These are phyloP conservation scores for Pleurotus sapidus DNA, from an alignment of 768 basidiomycete genomes.

Conservation along the genomic window DNA sequence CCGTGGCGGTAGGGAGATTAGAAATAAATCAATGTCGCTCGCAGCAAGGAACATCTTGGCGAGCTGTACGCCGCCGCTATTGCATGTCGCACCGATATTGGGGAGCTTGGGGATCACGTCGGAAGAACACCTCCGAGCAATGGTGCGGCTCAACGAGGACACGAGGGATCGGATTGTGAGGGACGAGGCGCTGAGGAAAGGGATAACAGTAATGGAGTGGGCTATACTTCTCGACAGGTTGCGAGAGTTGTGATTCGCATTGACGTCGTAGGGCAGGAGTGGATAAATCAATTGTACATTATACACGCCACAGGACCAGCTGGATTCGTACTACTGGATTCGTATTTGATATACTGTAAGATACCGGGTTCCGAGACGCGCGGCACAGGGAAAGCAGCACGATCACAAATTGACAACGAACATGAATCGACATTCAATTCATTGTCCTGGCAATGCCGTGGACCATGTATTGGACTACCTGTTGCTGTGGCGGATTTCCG, in stretches of 20 bases:
- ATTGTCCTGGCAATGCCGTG: too few species aligned
- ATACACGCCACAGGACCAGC: too few species aligned
- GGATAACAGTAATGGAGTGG: constrained; percentile 76
- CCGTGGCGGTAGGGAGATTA: neutral
- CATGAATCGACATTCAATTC: too few species aligned
- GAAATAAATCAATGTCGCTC: neutral
- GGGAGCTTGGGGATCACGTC: constrained; percentile 55
- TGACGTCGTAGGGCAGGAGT: too few species aligned
- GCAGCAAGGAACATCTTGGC: constrained; percentile 36
- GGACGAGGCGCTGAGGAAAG: constrained; percentile 65
- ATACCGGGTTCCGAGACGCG: too few species aligned
- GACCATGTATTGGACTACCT: too few species aligned
- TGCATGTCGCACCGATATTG: constrained; percentile 59
- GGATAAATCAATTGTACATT: too few species aligned
- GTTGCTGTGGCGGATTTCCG: too few species aligned
- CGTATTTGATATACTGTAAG: too few species aligned
- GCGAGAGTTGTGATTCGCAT: constrained; percentile 19
- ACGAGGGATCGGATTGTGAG: constrained; percentile 69
- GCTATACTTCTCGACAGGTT: constrained; percentile 71
- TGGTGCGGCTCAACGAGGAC: constrained; percentile 58
- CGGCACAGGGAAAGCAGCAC: too few species aligned
- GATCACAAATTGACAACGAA: too few species aligned
- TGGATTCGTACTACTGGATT: too few species aligned
- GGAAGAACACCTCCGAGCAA: constrained; percentile 60
- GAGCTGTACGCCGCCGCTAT: constrained; percentile 62